Evolutionary conservation across 805 yeast genomes (phyloP), one percentile per base, ranked within the genome.

Genomic region (Pichia paraexigua): DNA sequence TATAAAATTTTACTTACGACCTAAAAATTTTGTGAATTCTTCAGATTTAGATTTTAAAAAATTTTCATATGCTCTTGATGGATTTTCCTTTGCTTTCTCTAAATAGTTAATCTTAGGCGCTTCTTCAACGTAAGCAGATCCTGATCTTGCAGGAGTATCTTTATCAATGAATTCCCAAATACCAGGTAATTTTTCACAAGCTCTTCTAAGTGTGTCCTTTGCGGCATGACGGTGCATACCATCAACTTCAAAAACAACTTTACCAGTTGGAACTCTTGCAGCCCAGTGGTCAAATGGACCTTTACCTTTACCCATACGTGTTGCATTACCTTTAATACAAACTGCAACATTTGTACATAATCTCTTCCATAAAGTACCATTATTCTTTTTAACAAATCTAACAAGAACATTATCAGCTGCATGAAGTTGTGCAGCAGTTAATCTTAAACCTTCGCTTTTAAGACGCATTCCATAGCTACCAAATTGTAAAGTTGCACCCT

Each of bases 291-390:
- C 96, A 65, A 94, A 92, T 0, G 91, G 85, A 71, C 99, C 99
- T 71, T 94, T 94, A 74, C 99, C 99, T 70, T 94, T 94, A 75
- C 99, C 99, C 99, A 94, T 94, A 83, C 99, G 94, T 12, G 97
- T 89, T 68, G 94, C 97, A 68, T 94, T 94, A 73, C 99, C 99
- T 73, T 94, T 94, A 55, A 87, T 81, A 70, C 97, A 90, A 13
- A 94, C 95, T 0, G 98, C 94, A 49, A 89, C 78, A 65, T 87
- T 85, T 22, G 96, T 85, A 47, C 83, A 80, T 51, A 91, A 74
- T 64, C 98, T 80, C 60, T 92, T 83, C 77, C 85, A 83, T 49
- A 90, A 73, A 58, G 78, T 71, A 41, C 95, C 95, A 20, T 82
- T 80, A 43, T 83, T 72, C 18, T 91, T 88, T 68, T 96, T 82